Conservation (phyloP, 805 yeast species). For the Candida dajiaensis region DNA sequence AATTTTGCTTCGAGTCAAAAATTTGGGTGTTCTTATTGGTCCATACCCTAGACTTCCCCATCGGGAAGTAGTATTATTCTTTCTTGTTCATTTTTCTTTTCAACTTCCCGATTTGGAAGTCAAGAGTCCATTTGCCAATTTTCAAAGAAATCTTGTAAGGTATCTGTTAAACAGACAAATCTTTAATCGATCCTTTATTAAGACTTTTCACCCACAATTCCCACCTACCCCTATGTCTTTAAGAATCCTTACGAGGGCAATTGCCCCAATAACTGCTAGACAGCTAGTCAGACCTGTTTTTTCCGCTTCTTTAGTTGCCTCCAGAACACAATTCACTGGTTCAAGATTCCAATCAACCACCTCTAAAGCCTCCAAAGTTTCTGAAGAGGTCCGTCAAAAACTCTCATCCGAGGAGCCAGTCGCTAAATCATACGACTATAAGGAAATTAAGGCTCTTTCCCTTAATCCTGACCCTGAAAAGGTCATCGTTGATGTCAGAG, state of each 20-base stretch:
- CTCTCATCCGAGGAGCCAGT: constrained; percentile 10
- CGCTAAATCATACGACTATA: constrained; percentile 48
- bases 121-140: neutral
- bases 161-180: too few species aligned
- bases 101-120: constrained; percentile 7
- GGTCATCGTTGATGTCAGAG: constrained; percentile 84
- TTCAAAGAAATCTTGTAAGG: too few species aligned
- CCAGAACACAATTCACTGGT: neutral
- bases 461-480: constrained; percentile 39
- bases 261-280: constrained; percentile 1
- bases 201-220: too few species aligned
- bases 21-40: constrained; percentile 10
- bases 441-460: constrained; percentile 42
- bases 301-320: neutral
- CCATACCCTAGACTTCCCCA: constrained; percentile 12
- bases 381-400: constrained; percentile 8
- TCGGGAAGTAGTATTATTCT: neutral
- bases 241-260: neutral
- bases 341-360: constrained; percentile 10
- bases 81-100: neutral
- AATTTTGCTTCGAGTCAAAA: neutral
- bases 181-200: too few species aligned
- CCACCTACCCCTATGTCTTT: neutral
- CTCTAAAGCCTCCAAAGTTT: constrained; percentile 2
- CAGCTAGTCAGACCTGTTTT: neutral